phyloP scores from a whole-genome alignment of 495 filamentous ascomycete genomes.

The Talaromyces liani region DNA sequence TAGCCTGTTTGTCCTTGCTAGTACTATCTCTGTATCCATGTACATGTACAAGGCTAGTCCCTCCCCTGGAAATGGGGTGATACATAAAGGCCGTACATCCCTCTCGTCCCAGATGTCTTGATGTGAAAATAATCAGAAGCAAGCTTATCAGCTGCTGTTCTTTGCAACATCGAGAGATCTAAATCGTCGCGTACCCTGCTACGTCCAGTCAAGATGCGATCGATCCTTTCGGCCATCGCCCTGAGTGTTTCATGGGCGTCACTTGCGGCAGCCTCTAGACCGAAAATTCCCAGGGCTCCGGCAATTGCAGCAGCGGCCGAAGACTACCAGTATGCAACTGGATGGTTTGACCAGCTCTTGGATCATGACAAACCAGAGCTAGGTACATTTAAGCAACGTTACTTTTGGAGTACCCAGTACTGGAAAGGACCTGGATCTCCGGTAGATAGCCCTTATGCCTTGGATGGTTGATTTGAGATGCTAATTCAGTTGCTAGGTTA shows the following conservation, averaged over 20 bases:
- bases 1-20: neutral
- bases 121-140: neutral
- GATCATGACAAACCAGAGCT: slow-evolving; percentile 44
- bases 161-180: neutral
- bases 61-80: neutral
- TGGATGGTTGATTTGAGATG: neutral
- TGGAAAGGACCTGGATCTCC: slow-evolving; percentile 50
- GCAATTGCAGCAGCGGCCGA: neutral
- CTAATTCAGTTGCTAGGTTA: slow-evolving; percentile 25
- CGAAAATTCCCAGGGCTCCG: neutral
- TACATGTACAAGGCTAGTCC: neutral
- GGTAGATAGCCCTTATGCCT: slow-evolving; percentile 17
- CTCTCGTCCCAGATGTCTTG: neutral
- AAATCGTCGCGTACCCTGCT: neutral
- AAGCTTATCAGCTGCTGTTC: neutral
- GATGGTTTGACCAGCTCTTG: slow-evolving; percentile 44
- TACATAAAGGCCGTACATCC: neutral
- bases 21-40: neutral
- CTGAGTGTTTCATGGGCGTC: neutral
- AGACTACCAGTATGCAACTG: slow-evolving; percentile 10
- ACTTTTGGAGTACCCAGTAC: slow-evolving; percentile 40
- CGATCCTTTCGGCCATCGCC: neutral
- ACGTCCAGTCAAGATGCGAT: slow-evolving; percentile 3
- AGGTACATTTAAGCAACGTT: slow-evolving; percentile 49
- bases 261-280: neutral